Evolutionary conservation across 768 basidiomycete genomes (phyloP).

Genomic region (Rubroboletus satanas): DNA sequence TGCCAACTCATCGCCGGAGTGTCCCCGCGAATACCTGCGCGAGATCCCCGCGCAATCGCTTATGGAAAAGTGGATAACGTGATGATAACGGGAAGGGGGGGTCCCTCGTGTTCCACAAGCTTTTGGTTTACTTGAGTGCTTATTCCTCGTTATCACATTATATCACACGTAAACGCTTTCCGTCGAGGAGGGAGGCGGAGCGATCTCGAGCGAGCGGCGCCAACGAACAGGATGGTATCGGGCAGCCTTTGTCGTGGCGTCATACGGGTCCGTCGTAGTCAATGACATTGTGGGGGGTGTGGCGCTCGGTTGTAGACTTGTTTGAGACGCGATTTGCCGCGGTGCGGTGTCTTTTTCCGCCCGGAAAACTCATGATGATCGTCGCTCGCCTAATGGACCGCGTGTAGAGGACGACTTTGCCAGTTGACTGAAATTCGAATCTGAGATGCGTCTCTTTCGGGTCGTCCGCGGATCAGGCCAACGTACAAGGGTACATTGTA

Average conservation of each 20-base stretch:
- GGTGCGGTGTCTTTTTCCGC: neutral
- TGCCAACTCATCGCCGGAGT: neutral
- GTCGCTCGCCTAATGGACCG: conserved; percentile 20
- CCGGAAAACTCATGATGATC: conserved; percentile 15
- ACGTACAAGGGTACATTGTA: conserved; percentile 3
- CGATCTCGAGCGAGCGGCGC: conserved; percentile 9
- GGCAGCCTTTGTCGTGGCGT: neutral
- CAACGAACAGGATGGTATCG: neutral
- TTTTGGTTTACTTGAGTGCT: too few species aligned
- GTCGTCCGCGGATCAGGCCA: conserved; percentile 26
- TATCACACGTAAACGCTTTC: too few species aligned
- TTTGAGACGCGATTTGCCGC: neutral
- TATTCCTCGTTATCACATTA: too few species aligned
- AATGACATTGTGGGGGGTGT: neutral
- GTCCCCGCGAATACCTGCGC: conserved; percentile 8
- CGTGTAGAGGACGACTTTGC: conserved; percentile 3
- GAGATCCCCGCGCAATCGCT: conserved; percentile 18
- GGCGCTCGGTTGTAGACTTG: neutral
- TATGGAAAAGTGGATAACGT: conserved; percentile 14
- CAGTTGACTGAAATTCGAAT: conserved; percentile 9
- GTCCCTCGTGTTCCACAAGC: neutral
- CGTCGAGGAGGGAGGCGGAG: neutral
- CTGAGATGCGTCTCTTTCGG: conserved; percentile 21
- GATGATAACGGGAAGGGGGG: neutral
- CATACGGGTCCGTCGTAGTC: neutral